Percentiles rank a stretch among this genome's conserved stretches.
These are phyloP conservation scores for Verticillium nonalfalfae DNA, from an alignment of 2,329 filamentous ascomycete species.

Conservation along the genomic window DNA sequence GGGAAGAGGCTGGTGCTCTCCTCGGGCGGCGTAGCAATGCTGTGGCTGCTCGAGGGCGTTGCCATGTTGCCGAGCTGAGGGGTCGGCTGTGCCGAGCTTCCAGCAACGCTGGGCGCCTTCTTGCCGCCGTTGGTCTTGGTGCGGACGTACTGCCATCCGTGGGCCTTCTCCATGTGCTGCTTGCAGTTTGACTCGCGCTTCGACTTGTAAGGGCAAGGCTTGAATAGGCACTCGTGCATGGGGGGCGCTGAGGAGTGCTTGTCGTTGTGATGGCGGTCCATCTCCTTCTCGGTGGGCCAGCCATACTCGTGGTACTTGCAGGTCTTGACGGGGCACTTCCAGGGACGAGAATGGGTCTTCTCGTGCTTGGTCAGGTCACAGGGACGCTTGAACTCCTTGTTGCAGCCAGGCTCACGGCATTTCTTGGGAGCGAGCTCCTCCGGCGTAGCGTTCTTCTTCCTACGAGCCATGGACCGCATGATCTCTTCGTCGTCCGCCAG, in stretches of 20 bases:
- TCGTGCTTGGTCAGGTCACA: constrained; percentile 97
- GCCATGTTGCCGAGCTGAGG: constrained; percentile 56
- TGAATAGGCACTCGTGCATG: constrained; percentile 77
- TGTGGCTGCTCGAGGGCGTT: constrained; percentile 54
- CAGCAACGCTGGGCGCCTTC: constrained; percentile 38
- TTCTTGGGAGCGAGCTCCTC: constrained; percentile 76
- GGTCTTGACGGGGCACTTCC: constrained; percentile 76
- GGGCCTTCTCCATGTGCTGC: constrained; percentile 97
- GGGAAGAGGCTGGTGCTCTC: constrained; percentile 30
- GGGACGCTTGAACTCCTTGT: constrained; percentile 92
- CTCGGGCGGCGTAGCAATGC: constrained; percentile 52
- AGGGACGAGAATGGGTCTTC: constrained; percentile 94
- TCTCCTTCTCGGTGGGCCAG: constrained; percentile 97
- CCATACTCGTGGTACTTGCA: constrained; percentile 91
- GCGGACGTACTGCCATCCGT: constrained; percentile 83
- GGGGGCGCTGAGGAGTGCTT: constrained; percentile 79
- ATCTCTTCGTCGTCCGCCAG: constrained; percentile 75
- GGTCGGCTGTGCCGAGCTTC: constrained; percentile 43
- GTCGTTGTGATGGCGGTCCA: constrained; percentile 92
- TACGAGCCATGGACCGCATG: constrained; percentile 87
- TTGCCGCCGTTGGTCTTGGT: constrained; percentile 82
- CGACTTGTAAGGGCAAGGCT: constrained; percentile 84
- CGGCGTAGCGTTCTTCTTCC: constrained; percentile 85
- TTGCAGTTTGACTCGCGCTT: constrained; percentile 97
- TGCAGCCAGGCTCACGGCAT: constrained; percentile 70